These are phyloP conservation scores for Debaryomyces robertsiae DNA, from an alignment of 1,139 yeast species.

Conservation along the genomic window DNA sequence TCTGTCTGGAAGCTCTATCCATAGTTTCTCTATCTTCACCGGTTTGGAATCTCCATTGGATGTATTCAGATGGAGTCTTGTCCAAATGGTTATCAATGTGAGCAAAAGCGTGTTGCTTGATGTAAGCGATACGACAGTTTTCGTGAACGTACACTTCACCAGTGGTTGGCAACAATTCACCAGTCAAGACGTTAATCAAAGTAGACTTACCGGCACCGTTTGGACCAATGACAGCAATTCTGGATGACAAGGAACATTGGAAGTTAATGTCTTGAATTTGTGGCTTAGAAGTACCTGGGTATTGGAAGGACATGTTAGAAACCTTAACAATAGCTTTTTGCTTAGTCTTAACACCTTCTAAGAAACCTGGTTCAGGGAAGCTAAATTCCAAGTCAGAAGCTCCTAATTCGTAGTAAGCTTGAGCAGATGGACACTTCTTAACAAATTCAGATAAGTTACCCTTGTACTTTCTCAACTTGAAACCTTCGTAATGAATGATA, in stretches of 20 bases:
- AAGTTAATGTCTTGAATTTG: conserved; percentile 87
- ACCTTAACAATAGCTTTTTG: conserved; percentile 99
- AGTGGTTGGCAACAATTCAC: conserved; percentile 95
- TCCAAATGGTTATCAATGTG: conserved; percentile 98
- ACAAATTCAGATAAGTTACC: conserved; percentile 99
- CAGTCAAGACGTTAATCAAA: conserved; percentile 96
- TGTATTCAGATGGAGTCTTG: conserved; percentile 99
- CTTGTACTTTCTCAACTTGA: conserved; percentile 98
- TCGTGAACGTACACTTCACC: conserved; percentile 99
- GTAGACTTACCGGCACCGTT: conserved; percentile 99
- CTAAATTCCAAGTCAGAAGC: conserved; percentile 94
- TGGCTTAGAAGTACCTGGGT: conserved; percentile 97
- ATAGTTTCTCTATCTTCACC: conserved; percentile 99
- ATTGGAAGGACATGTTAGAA: conserved; percentile 95
- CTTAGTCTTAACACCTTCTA: conserved; percentile 99
- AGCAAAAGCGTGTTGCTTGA: conserved; percentile 99
- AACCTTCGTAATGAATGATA: conserved; percentile 99
- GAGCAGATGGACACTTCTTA: conserved; percentile 98
- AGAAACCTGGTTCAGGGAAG: conserved; percentile 99
- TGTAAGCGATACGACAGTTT: conserved; percentile 99
- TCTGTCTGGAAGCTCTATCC: conserved; percentile 99
- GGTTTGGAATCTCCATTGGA: conserved; percentile 99
- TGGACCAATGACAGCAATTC: conserved; percentile 99
- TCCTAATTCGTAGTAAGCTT: conserved; percentile 97
- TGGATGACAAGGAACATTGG: conserved; percentile 98